phyloP scores from a whole-genome alignment of 2,329 filamentous ascomycete species.

The Colletotrichum sp. region DNA sequence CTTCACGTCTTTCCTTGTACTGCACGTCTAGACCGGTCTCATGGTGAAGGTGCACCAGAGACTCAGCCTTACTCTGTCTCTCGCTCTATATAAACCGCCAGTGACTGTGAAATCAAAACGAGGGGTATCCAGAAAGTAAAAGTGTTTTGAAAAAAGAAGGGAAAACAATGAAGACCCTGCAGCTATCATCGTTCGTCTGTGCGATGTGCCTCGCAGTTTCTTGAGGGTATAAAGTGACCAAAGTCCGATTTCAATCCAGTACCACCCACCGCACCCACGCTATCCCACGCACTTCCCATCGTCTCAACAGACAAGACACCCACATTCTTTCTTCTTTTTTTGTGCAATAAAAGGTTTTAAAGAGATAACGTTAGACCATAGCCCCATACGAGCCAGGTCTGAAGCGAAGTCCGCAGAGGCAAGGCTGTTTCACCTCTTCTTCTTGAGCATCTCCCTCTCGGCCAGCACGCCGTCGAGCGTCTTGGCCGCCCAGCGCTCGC shows the following conservation, averaged over 20 bases:
- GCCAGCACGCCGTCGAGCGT: conserved; percentile 56
- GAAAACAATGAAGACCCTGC: background rate
- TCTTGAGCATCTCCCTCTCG: conserved; percentile 52
- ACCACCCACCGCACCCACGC: background rate
- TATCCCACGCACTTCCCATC: background rate
- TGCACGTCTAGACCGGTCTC: background rate
- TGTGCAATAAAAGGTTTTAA: background rate
- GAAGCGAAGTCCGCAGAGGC: background rate
- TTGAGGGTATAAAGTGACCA: background rate
- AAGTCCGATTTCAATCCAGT: background rate
- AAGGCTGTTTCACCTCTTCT: conserved; percentile 44
- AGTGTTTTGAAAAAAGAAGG: background rate
- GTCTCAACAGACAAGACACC: background rate
- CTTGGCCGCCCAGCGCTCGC: conserved; percentile 62
- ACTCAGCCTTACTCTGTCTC: background rate
- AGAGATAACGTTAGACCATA: background rate
- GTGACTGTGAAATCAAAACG: background rate
- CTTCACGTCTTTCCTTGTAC: background rate
- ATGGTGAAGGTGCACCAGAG: background rate
- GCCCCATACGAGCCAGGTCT: background rate
- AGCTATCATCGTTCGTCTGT: background rate
- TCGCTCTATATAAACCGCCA: background rate
- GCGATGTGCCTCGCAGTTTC: background rate
- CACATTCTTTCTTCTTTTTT: background rate
- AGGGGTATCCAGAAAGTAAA: conserved; percentile 2